phyloP scores from a whole-genome alignment of 768 basidiomycete species.

The Collybia sp. region DNA sequence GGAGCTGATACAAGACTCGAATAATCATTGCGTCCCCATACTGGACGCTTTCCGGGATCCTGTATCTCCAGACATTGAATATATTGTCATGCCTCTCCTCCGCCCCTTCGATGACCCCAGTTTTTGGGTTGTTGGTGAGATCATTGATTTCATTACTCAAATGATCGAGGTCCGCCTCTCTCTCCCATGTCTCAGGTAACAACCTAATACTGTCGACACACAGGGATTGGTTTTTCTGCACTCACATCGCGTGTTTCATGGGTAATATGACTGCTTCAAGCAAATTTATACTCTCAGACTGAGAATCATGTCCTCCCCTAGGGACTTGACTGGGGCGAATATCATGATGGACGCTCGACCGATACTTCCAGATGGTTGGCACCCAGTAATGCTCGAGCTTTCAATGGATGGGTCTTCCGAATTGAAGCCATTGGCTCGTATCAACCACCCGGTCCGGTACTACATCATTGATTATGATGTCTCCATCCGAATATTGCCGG shows the following conservation, averaged over 20 bases:
- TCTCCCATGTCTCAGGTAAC: background rate
- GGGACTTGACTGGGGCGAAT: slow-evolving; percentile 25
- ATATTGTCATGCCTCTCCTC: slow-evolving; percentile 31
- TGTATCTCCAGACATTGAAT: slow-evolving; percentile 4
- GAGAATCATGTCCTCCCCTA: slow-evolving; percentile 2
- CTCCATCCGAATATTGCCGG: slow-evolving; percentile 14
- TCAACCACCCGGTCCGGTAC: slow-evolving; percentile 31
- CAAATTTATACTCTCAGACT: background rate
- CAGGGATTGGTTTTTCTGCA: slow-evolving; percentile 27
- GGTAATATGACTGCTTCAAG: slow-evolving; percentile 9
- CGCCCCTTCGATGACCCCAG: slow-evolving; percentile 29
- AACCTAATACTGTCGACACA: background rate
- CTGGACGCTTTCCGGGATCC: slow-evolving; percentile 16
- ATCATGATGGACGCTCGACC: slow-evolving; percentile 33
- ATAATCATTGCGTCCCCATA: slow-evolving; percentile 9
- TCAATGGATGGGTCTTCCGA: slow-evolving; percentile 24
- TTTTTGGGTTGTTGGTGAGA: slow-evolving; percentile 19
- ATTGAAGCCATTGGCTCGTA: slow-evolving; percentile 21
- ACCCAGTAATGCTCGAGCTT: slow-evolving; percentile 23
- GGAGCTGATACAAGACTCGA: slow-evolving; percentile 3
- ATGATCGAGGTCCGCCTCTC: slow-evolving; percentile 7
- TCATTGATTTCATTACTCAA: slow-evolving; percentile 26
- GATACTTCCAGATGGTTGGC: slow-evolving; percentile 27
- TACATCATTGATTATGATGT: slow-evolving; percentile 32
- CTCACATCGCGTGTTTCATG: slow-evolving; percentile 24